Evolutionary conservation across 441 rosid genomes (phyloP).

Genomic region (Euphorbia schlechtendalii): DNA sequence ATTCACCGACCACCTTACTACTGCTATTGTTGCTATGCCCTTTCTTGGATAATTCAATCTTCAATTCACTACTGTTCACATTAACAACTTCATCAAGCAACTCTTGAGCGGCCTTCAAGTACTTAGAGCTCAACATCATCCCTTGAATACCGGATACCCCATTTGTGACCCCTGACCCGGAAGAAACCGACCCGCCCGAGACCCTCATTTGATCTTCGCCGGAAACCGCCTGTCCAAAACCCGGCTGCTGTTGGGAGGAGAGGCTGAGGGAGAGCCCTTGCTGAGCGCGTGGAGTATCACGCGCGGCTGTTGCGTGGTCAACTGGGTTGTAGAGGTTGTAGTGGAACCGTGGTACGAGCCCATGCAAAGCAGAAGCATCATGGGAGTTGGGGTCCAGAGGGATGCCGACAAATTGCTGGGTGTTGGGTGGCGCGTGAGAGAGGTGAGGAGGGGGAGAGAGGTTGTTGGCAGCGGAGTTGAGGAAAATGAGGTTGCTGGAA

Average conservation of each 20-base stretch:
- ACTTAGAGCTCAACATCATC: conserved; percentile 72
- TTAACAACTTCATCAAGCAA: conserved; percentile 90
- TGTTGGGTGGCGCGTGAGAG: conserved; percentile 46
- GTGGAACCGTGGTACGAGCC: conserved; percentile 64
- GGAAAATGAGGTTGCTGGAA: conserved; percentile 52
- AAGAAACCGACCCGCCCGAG: conserved; percentile 52
- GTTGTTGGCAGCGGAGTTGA: conserved; percentile 39
- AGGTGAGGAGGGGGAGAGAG: conserved; percentile 22
- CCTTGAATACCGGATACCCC: conserved; percentile 64
- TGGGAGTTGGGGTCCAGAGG: conserved; percentile 60
- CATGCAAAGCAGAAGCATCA: conserved; percentile 56
- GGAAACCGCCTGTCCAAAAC: conserved; percentile 38
- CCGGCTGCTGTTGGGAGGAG: conserved; percentile 68
- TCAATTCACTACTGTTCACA: conserved; percentile 49
- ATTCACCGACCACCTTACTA: conserved; percentile 43
- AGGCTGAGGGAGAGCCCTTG: conserved; percentile 81
- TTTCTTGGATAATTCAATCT: conserved; percentile 39
- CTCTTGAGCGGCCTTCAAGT: conserved; percentile 87
- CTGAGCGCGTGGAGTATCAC: conserved; percentile 67
- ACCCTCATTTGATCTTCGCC: conserved; percentile 45
- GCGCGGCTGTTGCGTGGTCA: conserved; percentile 42
- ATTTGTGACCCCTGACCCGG: conserved; percentile 68
- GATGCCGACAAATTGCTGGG: conserved; percentile 78
- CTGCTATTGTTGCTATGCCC: conserved; percentile 25
- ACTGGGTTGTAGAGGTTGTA: conserved; percentile 62